phyloP scores from a whole-genome alignment of 495 filamentous ascomycete genomes.

The Podospora didyma region DNA sequence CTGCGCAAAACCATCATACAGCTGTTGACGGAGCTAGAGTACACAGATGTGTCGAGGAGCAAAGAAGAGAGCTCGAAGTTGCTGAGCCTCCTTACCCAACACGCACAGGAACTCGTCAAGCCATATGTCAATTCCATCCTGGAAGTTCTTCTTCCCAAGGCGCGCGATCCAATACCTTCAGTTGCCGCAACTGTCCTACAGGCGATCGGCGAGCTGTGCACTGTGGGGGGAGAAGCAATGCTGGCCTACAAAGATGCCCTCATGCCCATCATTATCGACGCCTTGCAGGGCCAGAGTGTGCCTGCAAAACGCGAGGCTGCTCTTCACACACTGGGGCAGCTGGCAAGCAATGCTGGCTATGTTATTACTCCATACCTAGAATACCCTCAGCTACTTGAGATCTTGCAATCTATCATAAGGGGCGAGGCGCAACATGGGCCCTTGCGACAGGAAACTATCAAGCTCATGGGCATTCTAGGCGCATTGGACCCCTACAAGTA shows the following conservation, averaged over 20 bases:
- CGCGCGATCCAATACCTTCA: conserved; percentile 72
- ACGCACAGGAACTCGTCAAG: conserved; percentile 84
- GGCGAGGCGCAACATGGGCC: conserved; percentile 75
- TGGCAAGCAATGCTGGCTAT: conserved; percentile 93
- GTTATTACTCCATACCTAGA: conserved; percentile 96
- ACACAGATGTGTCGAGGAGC: conserved; percentile 86
- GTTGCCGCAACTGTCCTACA: conserved; percentile 91
- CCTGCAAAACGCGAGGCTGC: conserved; percentile 85
- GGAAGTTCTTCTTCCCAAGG: conserved; percentile 82
- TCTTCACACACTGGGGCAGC: conserved; percentile 81
- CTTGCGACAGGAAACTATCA: conserved; percentile 89
- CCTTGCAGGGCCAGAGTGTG: conserved; percentile 88
- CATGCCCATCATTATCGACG: conserved; percentile 91
- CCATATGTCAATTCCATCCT: conserved; percentile 96
- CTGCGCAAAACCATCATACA: conserved; percentile 92
- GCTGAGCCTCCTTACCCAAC: conserved; percentile 85
- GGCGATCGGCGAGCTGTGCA: conserved; percentile 88
- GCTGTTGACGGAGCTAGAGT: conserved; percentile 90
- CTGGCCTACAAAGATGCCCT: conserved; percentile 77
- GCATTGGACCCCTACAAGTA: conserved; percentile 95
- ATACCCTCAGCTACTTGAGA: conserved; percentile 85
- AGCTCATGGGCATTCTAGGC: conserved; percentile 92
- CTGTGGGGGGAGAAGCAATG: conserved; percentile 90
- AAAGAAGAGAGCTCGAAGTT: conserved; percentile 95
- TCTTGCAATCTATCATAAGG: conserved; percentile 90